Evolutionary conservation across 768 basidiomycete species (phyloP), one percentile per base, ranked within the genome.

Genomic region (Hortiboletus flavorubellus): DNA sequence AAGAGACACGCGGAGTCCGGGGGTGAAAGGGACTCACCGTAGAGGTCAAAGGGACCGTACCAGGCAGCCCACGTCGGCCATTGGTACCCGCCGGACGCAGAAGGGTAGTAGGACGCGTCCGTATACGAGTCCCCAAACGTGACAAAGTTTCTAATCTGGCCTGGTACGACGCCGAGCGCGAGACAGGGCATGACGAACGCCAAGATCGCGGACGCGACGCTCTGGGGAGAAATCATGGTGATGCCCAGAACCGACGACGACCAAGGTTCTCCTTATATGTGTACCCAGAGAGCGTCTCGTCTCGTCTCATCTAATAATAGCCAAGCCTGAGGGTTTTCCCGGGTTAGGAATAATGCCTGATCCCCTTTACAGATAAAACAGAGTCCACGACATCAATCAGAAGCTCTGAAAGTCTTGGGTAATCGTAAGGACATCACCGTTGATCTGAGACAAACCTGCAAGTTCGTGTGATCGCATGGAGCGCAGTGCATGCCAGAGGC

Each of bases 71-170:
- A 86, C 0, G 78, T 73, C 2, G 86, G 85, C 86, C 86, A 87
- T 12, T 81, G 70, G 5, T 73, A 76, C 3, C 78, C 80, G 9
- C 76, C 75, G 48, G 73, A 71, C 2, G 70, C 71, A 11, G 65
- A 23, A 14, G 59, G 55, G 38, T 68, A 68, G 46, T 62, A 67
- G 8, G 76, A 78, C 2, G 80, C 66, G 55, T 87, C 85, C 1
- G 83, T 83, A 61, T 84, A 86, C 47, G 80, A 82, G 68, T 87
- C 85, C 4, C 86, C 85, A 53, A 87, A 88, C 0, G 84, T 85
- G 50, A 84, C 85, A 14, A 87, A 74, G 54, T 80, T 79, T 64
- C 80, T 82, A 54, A 87, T 84, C 57, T 83, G 81, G 7, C 72
- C 72, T 0, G 73, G 69, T 23, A 58, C 54, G 4, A 76, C 62